Evolutionary conservation across 106 monocot species (phyloP).

Genomic region (Agapanthus africanus): DNA sequence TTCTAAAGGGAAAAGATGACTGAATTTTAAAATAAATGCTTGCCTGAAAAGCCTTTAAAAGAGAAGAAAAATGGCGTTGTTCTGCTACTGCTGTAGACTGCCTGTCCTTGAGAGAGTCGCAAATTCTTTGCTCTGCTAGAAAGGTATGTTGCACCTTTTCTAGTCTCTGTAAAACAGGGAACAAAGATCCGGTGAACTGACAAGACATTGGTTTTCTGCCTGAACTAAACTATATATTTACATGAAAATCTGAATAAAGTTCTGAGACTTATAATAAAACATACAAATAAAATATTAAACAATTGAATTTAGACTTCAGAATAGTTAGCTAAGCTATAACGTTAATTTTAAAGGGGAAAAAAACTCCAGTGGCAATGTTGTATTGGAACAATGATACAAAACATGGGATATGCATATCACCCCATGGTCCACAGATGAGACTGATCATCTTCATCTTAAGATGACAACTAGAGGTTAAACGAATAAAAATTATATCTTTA

Average conservation of each 20-base stretch:
- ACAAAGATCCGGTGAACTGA: not conserved
- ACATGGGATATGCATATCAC: not conserved
- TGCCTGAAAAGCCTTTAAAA: constrained; percentile 31
- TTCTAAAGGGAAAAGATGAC: not conserved
- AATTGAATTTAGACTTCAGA: not conserved
- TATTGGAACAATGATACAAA: not conserved
- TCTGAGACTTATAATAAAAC: not conserved
- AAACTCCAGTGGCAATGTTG: no score
- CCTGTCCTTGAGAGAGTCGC: constrained; percentile 19
- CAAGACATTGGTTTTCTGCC: not conserved
- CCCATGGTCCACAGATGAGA: not conserved
- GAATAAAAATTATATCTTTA: not conserved
- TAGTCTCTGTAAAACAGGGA: constrained; percentile 9
- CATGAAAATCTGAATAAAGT: not conserved
- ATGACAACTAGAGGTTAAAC: no score
- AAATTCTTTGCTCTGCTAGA: constrained; percentile 17
- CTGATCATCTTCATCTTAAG: not conserved
- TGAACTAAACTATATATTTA: not conserved
- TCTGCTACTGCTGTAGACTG: constrained; percentile 16
- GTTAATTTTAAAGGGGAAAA: not conserved
- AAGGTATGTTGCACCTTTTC: constrained; percentile 19
- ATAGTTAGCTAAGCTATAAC: not conserved
- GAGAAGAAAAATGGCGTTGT: constrained; percentile 23
- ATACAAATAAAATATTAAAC: not conserved
- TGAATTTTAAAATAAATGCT: constrained; percentile 9